These are phyloP conservation scores for Cardiospermum halicacabum DNA, from an alignment of 345 rosid species.

Conservation along the genomic window DNA sequence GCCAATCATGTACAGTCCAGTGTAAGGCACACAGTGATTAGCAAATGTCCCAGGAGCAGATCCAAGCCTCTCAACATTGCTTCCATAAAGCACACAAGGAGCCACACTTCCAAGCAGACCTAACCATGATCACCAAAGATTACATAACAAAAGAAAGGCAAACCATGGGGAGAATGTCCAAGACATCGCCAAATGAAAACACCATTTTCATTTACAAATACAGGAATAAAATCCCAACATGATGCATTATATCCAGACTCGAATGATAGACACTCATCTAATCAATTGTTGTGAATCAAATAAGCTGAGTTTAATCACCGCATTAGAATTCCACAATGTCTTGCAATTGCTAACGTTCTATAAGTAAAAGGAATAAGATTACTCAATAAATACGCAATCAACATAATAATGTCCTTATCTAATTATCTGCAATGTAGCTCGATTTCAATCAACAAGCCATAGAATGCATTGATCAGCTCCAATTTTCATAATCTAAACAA, in stretches of 20 bases:
- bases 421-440: neutral
- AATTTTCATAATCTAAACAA: neutral
- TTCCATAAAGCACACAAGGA: conserved; percentile 87
- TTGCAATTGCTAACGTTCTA: neutral
- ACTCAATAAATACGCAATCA: neutral
- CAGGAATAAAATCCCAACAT: neutral
- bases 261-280: neutral
- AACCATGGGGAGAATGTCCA: neutral
- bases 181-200: neutral
- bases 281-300: neutral
- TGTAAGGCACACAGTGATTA: conserved; percentile 71
- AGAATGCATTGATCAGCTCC: neutral
- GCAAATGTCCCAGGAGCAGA: conserved; percentile 73
- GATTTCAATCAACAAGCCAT: neutral
- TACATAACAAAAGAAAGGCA: neutral
- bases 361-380: neutral
- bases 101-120: conserved; percentile 91
- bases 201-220: neutral
- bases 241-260: neutral
- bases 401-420: neutral
- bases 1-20: conserved; percentile 70
- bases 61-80: conserved; percentile 82
- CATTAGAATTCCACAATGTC: neutral
- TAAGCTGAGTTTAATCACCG: neutral
- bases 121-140: conserved; percentile 14